phyloP scores from a whole-genome alignment of 2,329 filamentous ascomycete species.

The Aureobasidium sp. region DNA sequence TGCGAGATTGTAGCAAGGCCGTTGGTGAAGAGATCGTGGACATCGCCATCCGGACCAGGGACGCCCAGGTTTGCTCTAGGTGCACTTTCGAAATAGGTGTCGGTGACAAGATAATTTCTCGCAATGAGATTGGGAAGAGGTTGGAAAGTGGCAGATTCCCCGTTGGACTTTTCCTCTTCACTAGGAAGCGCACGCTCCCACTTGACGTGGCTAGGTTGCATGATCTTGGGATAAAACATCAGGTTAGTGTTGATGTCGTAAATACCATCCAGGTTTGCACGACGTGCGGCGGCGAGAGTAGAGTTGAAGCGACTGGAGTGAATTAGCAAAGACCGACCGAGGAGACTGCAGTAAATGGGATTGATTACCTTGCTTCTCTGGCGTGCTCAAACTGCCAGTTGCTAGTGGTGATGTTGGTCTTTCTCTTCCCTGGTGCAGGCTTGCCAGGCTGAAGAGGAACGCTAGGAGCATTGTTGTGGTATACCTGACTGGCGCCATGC shows the following conservation, averaged over 20 bases:
- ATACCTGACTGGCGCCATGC: conserved; percentile 94
- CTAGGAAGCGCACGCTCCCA: conserved; percentile 62
- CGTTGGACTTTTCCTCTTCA: conserved; percentile 22
- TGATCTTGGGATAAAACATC: conserved; percentile 78
- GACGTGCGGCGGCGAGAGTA: conserved; percentile 60
- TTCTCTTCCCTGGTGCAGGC: conserved; percentile 65
- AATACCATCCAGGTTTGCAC: conserved; percentile 63
- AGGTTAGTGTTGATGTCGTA: conserved; percentile 93
- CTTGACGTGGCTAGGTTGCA: conserved; percentile 81
- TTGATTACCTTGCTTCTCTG: conserved; percentile 71
- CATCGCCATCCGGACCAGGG: conserved; percentile 51
- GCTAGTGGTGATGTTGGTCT: conserved; percentile 79
- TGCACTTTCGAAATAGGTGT: conserved; percentile 53
- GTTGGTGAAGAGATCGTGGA: conserved; percentile 41
- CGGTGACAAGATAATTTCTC: conserved; percentile 57
- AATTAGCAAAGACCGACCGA: conserved; percentile 18
- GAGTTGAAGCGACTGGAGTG: conserved; percentile 71
- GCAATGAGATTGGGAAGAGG: conserved; percentile 50
- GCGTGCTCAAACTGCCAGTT: conserved; percentile 98
- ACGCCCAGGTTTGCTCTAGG: conserved; percentile 51
- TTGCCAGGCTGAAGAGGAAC: conserved; percentile 72
- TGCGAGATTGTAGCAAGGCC: conserved; percentile 59
- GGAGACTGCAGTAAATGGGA: conserved; percentile 12
- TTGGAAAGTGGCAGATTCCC: conserved; percentile 37
- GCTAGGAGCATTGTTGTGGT: conserved; percentile 68